Evolutionary conservation across 495 filamentous ascomycete genomes (phyloP).

Genomic region (Penicillium psychrofluorescens): DNA sequence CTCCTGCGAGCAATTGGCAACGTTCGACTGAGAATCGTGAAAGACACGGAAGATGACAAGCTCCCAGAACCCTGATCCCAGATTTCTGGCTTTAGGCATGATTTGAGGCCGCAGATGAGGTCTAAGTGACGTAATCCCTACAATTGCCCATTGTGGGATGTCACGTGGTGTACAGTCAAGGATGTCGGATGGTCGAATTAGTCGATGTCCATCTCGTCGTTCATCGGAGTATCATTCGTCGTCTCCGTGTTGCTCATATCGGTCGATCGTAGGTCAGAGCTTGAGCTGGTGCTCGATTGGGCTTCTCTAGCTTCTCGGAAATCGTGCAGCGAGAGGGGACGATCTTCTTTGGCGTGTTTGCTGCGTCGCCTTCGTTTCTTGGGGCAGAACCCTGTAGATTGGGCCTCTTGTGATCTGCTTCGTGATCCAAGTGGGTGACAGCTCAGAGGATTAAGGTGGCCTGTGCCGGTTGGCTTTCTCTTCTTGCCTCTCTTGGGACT

Average conservation of each 20-base stretch:
- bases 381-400: slow-evolving; percentile 8
- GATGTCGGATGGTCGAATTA: slow-evolving; percentile 10
- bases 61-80: too few relatives aligned
- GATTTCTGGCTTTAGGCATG: too few relatives aligned
- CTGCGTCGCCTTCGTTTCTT: slow-evolving; percentile 23
- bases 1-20: too few relatives aligned
- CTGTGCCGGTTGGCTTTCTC: slow-evolving; percentile 21
- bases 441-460: neutral
- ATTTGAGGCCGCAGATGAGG: slow-evolving; percentile 5
- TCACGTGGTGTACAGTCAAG: neutral
- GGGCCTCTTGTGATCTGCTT: slow-evolving; percentile 1
- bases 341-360: slow-evolving; percentile 3
- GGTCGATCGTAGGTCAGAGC: slow-evolving; percentile 13
- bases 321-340: slow-evolving; percentile 1
- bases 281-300: slow-evolving; percentile 13
- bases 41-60: too few relatives aligned
- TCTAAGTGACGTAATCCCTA: slow-evolving; percentile 17
- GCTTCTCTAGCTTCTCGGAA: slow-evolving; percentile 11
- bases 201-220: slow-evolving; percentile 26
- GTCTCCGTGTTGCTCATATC: slow-evolving; percentile 6
- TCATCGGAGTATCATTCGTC: slow-evolving; percentile 3
- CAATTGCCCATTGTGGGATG: slow-evolving; percentile 11
- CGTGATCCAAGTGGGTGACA: neutral
- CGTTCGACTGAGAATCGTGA: too few relatives aligned
- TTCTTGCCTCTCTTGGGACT: slow-evolving; percentile 27